Evolutionary conservation across 140 eudicot genomes (phyloP).

Genomic region (Senecio squalidus): DNA sequence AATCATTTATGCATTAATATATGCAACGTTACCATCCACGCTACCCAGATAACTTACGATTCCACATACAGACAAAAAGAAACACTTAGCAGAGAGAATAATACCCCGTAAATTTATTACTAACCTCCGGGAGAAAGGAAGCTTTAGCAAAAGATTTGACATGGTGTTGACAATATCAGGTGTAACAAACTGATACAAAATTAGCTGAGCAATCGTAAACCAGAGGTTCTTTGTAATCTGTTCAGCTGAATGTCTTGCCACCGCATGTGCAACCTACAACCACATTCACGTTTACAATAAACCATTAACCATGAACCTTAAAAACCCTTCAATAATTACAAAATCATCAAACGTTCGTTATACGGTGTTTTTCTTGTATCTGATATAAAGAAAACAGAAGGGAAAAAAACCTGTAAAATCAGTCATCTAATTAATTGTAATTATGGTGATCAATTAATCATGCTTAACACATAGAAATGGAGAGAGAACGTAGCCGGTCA

Average conservation of each 20-base stretch:
- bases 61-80: not conserved
- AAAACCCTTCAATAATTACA: not conserved
- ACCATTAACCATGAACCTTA: not conserved
- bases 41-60: not conserved
- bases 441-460: too few relatives aligned
- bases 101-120: not conserved
- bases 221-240: constrained; percentile 78
- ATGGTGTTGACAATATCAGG: constrained; percentile 79
- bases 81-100: not conserved
- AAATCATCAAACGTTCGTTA: not conserved
- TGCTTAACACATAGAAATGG: too few relatives aligned
- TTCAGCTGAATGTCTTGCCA: constrained; percentile 90
- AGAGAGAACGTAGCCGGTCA: too few relatives aligned
- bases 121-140: constrained; percentile 91
- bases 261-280: constrained; percentile 86
- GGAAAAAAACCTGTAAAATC: too few relatives aligned
- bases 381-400: too few relatives aligned
- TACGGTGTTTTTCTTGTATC: too few relatives aligned
- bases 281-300: constrained; percentile 12
- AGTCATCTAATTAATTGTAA: too few relatives aligned
- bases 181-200: constrained; percentile 62
- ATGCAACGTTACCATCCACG: not conserved
- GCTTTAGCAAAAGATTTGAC: constrained; percentile 71
- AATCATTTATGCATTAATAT: not conserved
- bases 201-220: constrained; percentile 60